Evolutionary conservation across 2,329 filamentous ascomycete species (phyloP).

Genomic region (Camillea tinctor): DNA sequence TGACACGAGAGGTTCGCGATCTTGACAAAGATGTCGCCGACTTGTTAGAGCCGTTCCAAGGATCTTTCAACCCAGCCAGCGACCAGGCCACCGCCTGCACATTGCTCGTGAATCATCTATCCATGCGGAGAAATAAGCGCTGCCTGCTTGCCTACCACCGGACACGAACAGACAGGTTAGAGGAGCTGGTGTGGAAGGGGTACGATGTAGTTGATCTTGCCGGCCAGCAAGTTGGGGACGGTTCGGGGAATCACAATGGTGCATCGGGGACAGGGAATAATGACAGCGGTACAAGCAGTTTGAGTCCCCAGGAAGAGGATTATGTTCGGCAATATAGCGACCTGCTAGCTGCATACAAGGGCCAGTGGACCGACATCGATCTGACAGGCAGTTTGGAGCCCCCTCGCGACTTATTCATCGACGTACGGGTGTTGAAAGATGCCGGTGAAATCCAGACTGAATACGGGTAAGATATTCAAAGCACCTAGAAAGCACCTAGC

Average conservation of each 20-base stretch:
- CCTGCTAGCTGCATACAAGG: constrained; percentile 92
- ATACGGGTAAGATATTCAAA: constrained; percentile 69
- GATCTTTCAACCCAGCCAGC: constrained; percentile 78
- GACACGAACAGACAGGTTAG: constrained; percentile 84
- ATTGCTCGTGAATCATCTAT: constrained; percentile 87
- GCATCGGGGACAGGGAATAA: constrained; percentile 38
- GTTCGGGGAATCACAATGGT: constrained; percentile 33
- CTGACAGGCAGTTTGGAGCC: constrained; percentile 91
- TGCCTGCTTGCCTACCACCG: constrained; percentile 93
- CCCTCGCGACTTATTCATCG: constrained; percentile 93
- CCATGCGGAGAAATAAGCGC: constrained; percentile 93
- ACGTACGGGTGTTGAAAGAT: constrained; percentile 93
- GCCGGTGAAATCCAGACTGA: constrained; percentile 98
- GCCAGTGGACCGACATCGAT: constrained; percentile 97
- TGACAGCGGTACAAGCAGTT: constrained; percentile 64
- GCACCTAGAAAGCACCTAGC: neutral
- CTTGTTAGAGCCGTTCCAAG: constrained; percentile 78
- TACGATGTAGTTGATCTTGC: constrained; percentile 75
- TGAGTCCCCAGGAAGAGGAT: constrained; percentile 95
- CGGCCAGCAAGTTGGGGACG: constrained; percentile 52
- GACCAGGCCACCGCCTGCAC: constrained; percentile 85
- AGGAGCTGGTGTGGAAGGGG: constrained; percentile 91
- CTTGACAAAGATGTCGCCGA: constrained; percentile 81
- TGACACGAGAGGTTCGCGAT: constrained; percentile 89
- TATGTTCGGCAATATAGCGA: constrained; percentile 92